Conservation (phyloP, 2,329 filamentous ascomycete genomes). For the Penicillium sp. region DNA sequence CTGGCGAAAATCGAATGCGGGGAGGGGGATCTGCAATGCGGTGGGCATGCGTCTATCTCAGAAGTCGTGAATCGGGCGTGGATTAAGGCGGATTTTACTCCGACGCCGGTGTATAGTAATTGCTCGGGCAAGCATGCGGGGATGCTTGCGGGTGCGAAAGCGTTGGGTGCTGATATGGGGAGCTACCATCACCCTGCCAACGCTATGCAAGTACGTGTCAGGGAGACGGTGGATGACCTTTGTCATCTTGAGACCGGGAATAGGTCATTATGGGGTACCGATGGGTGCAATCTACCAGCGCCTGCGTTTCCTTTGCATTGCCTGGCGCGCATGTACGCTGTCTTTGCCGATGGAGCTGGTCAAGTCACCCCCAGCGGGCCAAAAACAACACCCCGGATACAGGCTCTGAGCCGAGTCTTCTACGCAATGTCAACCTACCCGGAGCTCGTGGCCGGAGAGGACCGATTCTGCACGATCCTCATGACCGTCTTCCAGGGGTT, state of each 20-base stretch:
- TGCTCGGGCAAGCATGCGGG: conserved; percentile 54
- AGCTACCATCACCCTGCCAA: conserved; percentile 42
- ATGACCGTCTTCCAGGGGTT: conserved; percentile 43
- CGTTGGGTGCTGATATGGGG: conserved; percentile 33
- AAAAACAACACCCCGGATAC: conserved; percentile 19
- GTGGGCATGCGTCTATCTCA: conserved; percentile 44
- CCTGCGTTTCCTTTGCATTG: conserved; percentile 45
- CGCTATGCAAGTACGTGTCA: conserved; percentile 46
- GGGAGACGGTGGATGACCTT: conserved; percentile 39
- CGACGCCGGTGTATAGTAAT: conserved; percentile 46
- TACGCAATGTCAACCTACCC: conserved; percentile 47
- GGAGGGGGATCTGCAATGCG: conserved; percentile 46
- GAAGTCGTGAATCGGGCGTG: conserved; percentile 41
- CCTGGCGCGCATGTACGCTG: conserved; percentile 40
- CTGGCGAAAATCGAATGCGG: conserved; percentile 35
- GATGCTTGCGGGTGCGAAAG: conserved; percentile 49
- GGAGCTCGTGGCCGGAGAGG: conserved; percentile 49
- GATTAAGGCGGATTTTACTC: conserved; percentile 42
- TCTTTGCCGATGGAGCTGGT: conserved; percentile 38
- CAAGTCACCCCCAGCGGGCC: neutral
- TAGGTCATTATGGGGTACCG: conserved; percentile 45
- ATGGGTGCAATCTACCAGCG: conserved; percentile 53
- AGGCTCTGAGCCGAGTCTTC: conserved; percentile 40
- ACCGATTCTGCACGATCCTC: conserved; percentile 51
- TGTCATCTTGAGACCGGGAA: conserved; percentile 25